These are phyloP conservation scores for Noccaea caerulescens DNA, from an alignment of 345 rosid species.

Conservation along the genomic window DNA sequence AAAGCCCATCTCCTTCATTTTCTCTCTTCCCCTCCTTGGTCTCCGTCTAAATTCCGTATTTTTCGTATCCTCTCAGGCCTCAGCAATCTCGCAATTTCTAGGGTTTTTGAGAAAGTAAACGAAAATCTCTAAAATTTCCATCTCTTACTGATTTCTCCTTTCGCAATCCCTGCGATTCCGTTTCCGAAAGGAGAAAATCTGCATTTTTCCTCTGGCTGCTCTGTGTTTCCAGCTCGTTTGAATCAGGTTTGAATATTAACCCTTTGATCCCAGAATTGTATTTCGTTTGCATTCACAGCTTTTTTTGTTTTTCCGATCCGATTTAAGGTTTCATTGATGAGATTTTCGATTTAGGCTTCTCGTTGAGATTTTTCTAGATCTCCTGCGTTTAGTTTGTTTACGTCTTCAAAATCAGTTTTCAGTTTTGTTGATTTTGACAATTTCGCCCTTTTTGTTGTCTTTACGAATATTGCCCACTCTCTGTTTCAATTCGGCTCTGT, in stretches of 20 bases:
- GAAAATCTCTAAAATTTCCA: neutral
- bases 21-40: constrained; percentile 34
- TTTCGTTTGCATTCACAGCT: neutral
- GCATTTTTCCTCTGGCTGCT: constrained; percentile 1
- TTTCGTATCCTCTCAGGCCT: neutral
- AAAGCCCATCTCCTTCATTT: constrained; percentile 33
- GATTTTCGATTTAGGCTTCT: neutral
- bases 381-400: neutral
- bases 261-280: neutral
- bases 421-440: neutral
- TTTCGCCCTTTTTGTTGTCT: neutral
- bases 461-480: neutral
- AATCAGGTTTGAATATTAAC: constrained; percentile 13
- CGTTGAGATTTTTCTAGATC: neutral
- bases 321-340: constrained; percentile 1
- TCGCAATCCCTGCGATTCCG: constrained; percentile 19
- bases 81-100: constrained; percentile 9
- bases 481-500: constrained; percentile 1
- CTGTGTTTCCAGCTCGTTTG: constrained; percentile 9
- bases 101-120: constrained; percentile 31
- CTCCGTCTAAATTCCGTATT: constrained; percentile 20
- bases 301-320: neutral
- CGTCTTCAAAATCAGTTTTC: neutral
- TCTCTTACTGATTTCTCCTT: constrained; percentile 14
- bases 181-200: constrained; percentile 29